These are phyloP conservation scores for Tetracladium setigerum DNA, from an alignment of 495 filamentous ascomycete species.

Conservation along the genomic window DNA sequence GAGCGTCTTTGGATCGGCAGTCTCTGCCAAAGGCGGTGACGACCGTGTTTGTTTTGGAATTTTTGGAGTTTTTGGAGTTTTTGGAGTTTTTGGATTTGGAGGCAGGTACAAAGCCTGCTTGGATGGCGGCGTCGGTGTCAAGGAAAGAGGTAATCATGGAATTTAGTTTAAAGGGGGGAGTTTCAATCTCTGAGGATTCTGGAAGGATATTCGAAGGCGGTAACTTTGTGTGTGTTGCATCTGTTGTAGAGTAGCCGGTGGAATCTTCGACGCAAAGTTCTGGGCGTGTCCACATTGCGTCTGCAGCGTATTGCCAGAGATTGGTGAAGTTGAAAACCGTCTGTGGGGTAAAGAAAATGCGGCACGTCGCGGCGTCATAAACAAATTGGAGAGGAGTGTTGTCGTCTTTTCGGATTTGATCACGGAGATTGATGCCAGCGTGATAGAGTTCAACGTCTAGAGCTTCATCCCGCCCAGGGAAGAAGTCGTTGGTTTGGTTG, in stretches of 20 bases:
- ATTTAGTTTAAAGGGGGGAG: too few species aligned
- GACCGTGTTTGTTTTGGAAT: too few species aligned
- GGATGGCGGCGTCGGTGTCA: too few species aligned
- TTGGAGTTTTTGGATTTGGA: too few species aligned
- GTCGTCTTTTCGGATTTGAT: conserved; percentile 26
- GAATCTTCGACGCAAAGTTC: conserved; percentile 20
- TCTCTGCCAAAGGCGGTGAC: too few species aligned
- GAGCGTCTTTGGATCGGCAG: too few species aligned
- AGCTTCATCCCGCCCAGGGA: conserved; percentile 19
- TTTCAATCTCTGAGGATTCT: too few species aligned
- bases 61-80: too few species aligned
- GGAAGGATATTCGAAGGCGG: too few species aligned
- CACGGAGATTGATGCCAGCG: conserved; percentile 31
- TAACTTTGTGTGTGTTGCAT: background rate
- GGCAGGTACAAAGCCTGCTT: too few species aligned
- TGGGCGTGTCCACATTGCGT: conserved; percentile 21
- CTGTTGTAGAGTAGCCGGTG: conserved; percentile 5
- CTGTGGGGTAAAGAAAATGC: conserved; percentile 43
- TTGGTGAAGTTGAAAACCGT: conserved; percentile 33
- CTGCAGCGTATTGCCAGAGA: conserved; percentile 36
- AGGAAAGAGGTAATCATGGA: too few species aligned
- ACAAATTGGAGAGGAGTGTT: conserved; percentile 42
- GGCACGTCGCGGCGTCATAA: conserved; percentile 45
- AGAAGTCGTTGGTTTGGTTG: conserved; percentile 15
- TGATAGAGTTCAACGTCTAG: conserved; percentile 26